These are phyloP conservation scores for Gossypium davidsonii DNA, from an alignment of 441 rosid genomes.

Conservation along the genomic window DNA sequence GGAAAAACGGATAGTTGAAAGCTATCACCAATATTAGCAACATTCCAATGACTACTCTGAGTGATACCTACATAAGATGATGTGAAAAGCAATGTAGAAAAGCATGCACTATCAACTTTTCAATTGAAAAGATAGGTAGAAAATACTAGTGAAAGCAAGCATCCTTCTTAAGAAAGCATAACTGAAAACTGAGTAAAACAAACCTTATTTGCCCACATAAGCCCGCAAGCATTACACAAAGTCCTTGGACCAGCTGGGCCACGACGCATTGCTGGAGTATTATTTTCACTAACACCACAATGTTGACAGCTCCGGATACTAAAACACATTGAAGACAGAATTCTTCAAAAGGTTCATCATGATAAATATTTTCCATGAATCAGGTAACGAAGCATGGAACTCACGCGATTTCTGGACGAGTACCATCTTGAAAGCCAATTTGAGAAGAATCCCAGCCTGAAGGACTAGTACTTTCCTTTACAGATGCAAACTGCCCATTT, in stretches of 20 bases:
- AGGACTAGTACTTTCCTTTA: slow-evolving; percentile 44
- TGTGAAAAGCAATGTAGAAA: background rate
- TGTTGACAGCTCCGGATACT: slow-evolving; percentile 57
- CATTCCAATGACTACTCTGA: background rate
- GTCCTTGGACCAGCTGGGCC: slow-evolving; percentile 85
- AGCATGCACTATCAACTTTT: background rate
- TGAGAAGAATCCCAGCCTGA: slow-evolving; percentile 44
- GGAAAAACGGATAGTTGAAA: background rate
- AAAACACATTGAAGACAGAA: slow-evolving; percentile 22
- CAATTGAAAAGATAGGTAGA: background rate
- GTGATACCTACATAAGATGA: background rate
- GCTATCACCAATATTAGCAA: background rate
- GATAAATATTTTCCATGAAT: slow-evolving; percentile 12
- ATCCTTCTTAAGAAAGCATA: background rate
- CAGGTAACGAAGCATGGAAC: slow-evolving; percentile 21
- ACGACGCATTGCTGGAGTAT: slow-evolving; percentile 75
- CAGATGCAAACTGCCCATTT: slow-evolving; percentile 72
- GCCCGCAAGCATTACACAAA: slow-evolving; percentile 71
- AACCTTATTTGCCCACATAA: slow-evolving; percentile 85
- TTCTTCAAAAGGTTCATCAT: background rate
- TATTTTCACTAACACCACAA: slow-evolving; percentile 59
- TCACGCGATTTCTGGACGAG: slow-evolving; percentile 52
- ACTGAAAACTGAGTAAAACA: background rate
- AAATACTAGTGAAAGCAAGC: background rate
- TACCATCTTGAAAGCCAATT: slow-evolving; percentile 38